Base-by-base conservation (phyloP, 768 basidiomycete species). In the Sistotremastrum niveocremeum region DNA sequence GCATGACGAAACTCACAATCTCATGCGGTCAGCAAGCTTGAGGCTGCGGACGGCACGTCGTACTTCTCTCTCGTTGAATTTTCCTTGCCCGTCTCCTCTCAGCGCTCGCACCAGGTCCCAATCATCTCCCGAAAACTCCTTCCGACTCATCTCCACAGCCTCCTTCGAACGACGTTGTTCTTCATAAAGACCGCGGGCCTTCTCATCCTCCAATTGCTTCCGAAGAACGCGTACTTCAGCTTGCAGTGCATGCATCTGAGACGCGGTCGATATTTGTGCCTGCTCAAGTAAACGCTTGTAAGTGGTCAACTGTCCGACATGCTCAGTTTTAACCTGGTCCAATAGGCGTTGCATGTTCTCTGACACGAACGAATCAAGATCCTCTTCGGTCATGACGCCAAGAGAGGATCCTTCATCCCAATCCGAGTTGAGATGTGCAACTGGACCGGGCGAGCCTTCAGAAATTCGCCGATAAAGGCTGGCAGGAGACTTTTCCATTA, bases 221-320 rank as follows among this genome's bases (percentile, higher is more conserved):
- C 81, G 76, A 32, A 89, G 65, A 30, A 84, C 66, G 8, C 76
- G 69, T 3, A 87, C 67, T 56, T 90, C 84, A 2, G 85, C 86
- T 61, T 89, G 86, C 1, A 91, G 65, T 0, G 88, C 86, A 55
- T 90, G 86, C 2, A 89, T 66, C 55, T 90, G 88, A 1, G 85
- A 80, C 0, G 86, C 84, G 1, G 81, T 71, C 6, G 79, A 77
- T 2, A 81, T 76, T 54, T 90, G 88, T 0, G 84, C 73, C 37
- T 81, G 80, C 52, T 90, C 86, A 8, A 90, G 71, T 1, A 90
- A 69, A 2, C 86, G 74, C 56, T 81, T 88, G 62, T 84, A 82
- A 47, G 79, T 76, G 10, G 77, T 70, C 9, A 87, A 71, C 53
- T 83, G 84, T 36, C 59, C 59, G 32, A 64, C 60, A 51, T 77